Evolutionary conservation across 2,329 filamentous ascomycete species (phyloP), one percentile per base, ranked within the genome.

Genomic region (Colletotrichum brevisporum): DNA sequence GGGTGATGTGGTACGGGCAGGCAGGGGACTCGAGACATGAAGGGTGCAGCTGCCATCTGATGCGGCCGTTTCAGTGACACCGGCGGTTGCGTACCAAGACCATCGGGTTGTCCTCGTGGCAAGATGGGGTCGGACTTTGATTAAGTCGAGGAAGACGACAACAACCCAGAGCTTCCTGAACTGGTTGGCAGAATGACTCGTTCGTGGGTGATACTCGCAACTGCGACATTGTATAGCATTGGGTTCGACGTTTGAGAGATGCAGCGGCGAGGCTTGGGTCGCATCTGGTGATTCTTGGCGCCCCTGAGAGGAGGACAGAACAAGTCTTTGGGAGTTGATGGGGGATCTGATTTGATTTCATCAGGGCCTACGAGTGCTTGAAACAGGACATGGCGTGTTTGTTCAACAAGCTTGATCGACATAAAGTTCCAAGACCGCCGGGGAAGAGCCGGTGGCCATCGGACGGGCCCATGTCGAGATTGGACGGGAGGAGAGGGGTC

Each of bases 391-490:
- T 50, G 39, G 45, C 10, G 6, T 21, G 24, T 24, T 24, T 16
- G 31, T 10, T 36, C 31, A 48, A 26, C 50, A 59, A 59, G 27
- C 56, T 59, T 59, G 55, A 59, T 36, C 36, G 31, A 52, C 27
- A 52, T 51, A 52, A 51, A 26, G 47, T 60, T 52, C 31, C 57
- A 52, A 55, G 53, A 16, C n/a, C 31, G 31, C 50, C 31, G 47
- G 31, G 4, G 15, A 60, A n/a, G 18, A 47, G 57, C 57, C 47
- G 47, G 31, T 10, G 43, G 36, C 26, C 48, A 50, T 39, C 43
- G 39, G 36, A 41, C 56, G n/a, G 43, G 36, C 56, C 55, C 55
- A 24, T 59, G 45, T 50, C 27, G 26, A 41, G 13, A 31, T 36
- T 26, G 43, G 27, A 48, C 8, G 27, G 31, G 31, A 36, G 31